Base-by-base conservation (phyloP, 1,139 yeast genomes). In the Lodderomyces metapsilosis region DNA sequence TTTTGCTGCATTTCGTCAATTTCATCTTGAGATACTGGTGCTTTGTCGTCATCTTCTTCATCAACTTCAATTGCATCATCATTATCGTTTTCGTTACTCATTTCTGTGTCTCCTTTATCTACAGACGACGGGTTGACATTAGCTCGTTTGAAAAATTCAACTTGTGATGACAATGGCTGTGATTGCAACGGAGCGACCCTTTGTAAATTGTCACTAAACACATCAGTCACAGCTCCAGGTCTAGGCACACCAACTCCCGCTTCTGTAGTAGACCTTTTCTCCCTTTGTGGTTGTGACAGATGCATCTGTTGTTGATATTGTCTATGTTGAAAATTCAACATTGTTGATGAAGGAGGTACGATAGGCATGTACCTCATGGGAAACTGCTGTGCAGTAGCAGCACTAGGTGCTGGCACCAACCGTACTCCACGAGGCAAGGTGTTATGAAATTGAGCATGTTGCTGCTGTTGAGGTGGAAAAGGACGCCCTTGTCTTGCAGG, bases 81-180 rank as follows among this genome's bases (percentile, higher is more conserved):
- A 9, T 45, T 39, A 12, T 32, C 36, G 11, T 32, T 13, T n/a
- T 34, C 33, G 28, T 34, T 33, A 22, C 31, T 36, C 10, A 16
- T 34, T 13, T 11, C 13, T 36, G 13, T 31, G 25, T 9, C 9
- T 30, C 21, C 23, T 16, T 31, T 12, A 20, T 15, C 8, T n/a
- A 31, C 5, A n/a, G n/a, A n/a, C 10, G 21, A 12, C 12, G 5
- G 21, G 30, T 34, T 27, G 39, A 41, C 33, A 27, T 30, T 3
- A 34, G 8, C 34, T 20, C 42, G 31, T 20, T 39, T 67, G 46
- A 78, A 78, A 40, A 59, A 66, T 44, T 72, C 78, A 25, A 66
- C 58, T 52, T 77, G 80, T 0, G 84, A 76, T 30, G 78, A 71
- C 23, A 78, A 62, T 8, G 84, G 84, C 52, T 79, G 84, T 3